Base-by-base conservation (phyloP, 768 basidiomycete genomes). In the Tulasnella calospora region DNA sequence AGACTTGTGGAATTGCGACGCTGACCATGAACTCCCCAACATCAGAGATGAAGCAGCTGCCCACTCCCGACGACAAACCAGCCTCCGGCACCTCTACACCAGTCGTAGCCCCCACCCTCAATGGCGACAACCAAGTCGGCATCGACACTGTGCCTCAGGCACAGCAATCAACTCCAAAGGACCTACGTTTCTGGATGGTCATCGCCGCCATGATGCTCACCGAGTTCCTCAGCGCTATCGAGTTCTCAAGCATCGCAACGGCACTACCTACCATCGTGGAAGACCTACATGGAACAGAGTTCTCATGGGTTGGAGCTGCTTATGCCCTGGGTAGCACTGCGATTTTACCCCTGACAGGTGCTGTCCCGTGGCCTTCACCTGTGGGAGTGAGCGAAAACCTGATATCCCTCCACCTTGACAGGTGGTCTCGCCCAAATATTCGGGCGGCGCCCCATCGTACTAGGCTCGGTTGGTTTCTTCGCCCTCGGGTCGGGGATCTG, bases 301-400 rank as follows among this genome's bases (percentile, higher is more conserved):
- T 86, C 73, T 74, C 85, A 0, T 89, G 88, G 88, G 83, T 89
- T 30, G 87, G 85, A 2, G 81, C 84, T 3, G 86, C 87, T 2
- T 89, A 87, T 77, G 82, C 86, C 0, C 82, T 89, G 6, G 81
- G 86, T 0, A 83, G 84, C 0, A 86, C 87, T 3, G 85, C 86
- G 0, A 80, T 86, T 71, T 82, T 88, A 10, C 87, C 87, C 0
- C 79, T 86, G 79, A 83, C 83, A 30, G 86, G 86, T 4, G 83
- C 83, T 12, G 80, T 87, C 0, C 85, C 55, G n/a, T n/a, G 10
- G 2, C 21, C 23, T 46, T 44, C 81, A 82, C 27, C 38, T 38
- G 1, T 27, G 19, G 9, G 21, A 23, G 3, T 27, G 33, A 30
- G 46, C 51, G 36, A 21, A 15, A 13, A 19, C 10, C n/a, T 13